Conservation (phyloP, 768 basidiomycete species). For the Lyophyllum shimeji region DNA sequence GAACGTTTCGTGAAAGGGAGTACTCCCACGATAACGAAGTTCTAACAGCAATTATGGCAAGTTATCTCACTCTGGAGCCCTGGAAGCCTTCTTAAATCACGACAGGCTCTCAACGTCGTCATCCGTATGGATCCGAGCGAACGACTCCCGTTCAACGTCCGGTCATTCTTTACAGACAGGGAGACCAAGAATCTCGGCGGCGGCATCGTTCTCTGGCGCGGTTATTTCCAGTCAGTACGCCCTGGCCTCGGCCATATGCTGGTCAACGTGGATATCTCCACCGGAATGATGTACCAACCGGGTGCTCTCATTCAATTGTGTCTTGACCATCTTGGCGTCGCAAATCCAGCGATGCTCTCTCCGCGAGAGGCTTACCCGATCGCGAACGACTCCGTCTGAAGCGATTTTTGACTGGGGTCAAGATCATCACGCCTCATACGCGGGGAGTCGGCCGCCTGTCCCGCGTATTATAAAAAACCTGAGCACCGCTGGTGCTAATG, state of each 20-base stretch:
- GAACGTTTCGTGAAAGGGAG: constrained; percentile 60
- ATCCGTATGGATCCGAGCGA: constrained; percentile 73
- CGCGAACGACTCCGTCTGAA: constrained; percentile 44
- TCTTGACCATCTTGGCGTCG: constrained; percentile 46
- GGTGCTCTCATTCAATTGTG: constrained; percentile 61
- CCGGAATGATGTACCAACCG: constrained; percentile 71
- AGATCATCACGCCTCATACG: constrained; percentile 24
- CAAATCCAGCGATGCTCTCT: constrained; percentile 28
- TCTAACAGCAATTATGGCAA: constrained; percentile 57
- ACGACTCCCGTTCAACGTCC: constrained; percentile 68
- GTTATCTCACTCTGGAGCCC: constrained; percentile 10
- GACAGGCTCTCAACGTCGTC: constrained; percentile 70
- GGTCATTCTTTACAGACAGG: constrained; percentile 68
- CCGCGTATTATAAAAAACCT: constrained; percentile 58
- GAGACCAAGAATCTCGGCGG: constrained; percentile 54
- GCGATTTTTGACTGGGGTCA: constrained; percentile 36
- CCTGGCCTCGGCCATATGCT: constrained; percentile 64
- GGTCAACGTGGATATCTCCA: constrained; percentile 77
- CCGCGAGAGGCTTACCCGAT: constrained; percentile 46
- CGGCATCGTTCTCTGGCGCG: constrained; percentile 74
- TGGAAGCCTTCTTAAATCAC: not conserved
- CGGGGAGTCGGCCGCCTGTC: constrained; percentile 7
- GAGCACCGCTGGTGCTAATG: constrained; percentile 46
- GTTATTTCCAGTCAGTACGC: constrained; percentile 79
- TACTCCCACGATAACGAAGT: constrained; percentile 71